A percentile compares a stretch with the other conserved stretches of the same genome.
These are phyloP conservation scores for Beauveria rudraprayagi DNA, from an alignment of 2,329 filamentous ascomycete genomes.

Conservation along the genomic window DNA sequence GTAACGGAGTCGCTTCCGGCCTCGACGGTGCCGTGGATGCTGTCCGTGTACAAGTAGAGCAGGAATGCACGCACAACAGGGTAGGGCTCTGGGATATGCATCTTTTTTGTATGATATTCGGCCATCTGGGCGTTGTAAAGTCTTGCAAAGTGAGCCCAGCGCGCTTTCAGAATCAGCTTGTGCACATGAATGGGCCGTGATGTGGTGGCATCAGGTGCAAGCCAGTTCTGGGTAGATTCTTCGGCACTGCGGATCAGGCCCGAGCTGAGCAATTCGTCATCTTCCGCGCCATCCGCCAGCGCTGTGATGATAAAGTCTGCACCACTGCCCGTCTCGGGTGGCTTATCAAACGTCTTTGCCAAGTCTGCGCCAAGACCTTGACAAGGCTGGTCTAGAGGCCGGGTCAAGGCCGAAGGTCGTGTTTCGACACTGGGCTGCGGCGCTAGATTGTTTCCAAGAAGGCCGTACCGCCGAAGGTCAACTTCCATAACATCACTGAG, in stretches of 20 bases:
- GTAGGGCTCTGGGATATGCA: constrained; percentile 97
- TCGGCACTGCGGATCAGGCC: constrained; percentile 40
- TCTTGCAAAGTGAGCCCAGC: constrained; percentile 94
- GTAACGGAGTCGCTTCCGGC: constrained; percentile 63
- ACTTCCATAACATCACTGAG: constrained; percentile 80
- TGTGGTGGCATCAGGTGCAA: constrained; percentile 53
- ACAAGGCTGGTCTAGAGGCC: constrained; percentile 46
- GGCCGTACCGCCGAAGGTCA: constrained; percentile 83
- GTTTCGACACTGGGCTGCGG: constrained; percentile 45
- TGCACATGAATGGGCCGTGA: constrained; percentile 90
- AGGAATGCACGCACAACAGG: constrained; percentile 89
- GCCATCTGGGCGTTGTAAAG: constrained; percentile 92
- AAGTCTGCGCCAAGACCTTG: constrained; percentile 76
- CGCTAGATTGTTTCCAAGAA: constrained; percentile 70
- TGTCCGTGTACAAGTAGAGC: constrained; percentile 95
- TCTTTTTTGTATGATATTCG: constrained; percentile 92
- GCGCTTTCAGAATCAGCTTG: constrained; percentile 84
- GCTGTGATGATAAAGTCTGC: constrained; percentile 90
- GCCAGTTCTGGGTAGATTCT: constrained; percentile 43
- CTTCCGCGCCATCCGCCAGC: constrained; percentile 66
- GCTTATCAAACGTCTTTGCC: constrained; percentile 76
- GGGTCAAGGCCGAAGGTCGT: constrained; percentile 39
- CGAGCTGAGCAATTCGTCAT: constrained; percentile 53
- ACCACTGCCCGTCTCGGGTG: constrained; percentile 75
- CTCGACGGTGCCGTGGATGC: constrained; percentile 53